These are phyloP conservation scores for Bullera alba DNA, from an alignment of 768 basidiomycete species.

Conservation along the genomic window DNA sequence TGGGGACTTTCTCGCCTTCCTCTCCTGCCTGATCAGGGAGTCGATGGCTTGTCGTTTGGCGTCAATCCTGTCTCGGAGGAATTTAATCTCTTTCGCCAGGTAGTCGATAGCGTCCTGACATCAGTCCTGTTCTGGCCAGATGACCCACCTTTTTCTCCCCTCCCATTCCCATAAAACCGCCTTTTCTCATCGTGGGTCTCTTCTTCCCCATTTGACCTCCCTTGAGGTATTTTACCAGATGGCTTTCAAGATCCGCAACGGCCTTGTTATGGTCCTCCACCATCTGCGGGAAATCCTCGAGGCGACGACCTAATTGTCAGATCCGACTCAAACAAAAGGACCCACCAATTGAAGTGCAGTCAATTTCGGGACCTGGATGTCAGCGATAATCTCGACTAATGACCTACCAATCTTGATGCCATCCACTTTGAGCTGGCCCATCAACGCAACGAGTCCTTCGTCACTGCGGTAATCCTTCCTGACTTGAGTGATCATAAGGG, in stretches of 20 bases:
- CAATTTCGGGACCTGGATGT: slow-evolving; percentile 40
- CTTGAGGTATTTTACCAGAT: slow-evolving; percentile 84
- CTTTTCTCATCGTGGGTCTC: slow-evolving; percentile 71
- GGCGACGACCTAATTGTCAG: slow-evolving; percentile 59
- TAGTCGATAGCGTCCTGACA: slow-evolving; percentile 78
- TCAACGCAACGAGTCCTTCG: slow-evolving; percentile 59
- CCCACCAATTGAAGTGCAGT: slow-evolving; percentile 42
- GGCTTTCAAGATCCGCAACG: slow-evolving; percentile 84
- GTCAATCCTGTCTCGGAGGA: slow-evolving; percentile 54
- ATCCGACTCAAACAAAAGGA: neutral
- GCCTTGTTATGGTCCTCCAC: slow-evolving; percentile 79
- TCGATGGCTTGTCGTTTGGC: slow-evolving; percentile 49
- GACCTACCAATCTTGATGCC: slow-evolving; percentile 44
- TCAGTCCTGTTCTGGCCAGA: neutral
- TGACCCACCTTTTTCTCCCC: slow-evolving; percentile 57
- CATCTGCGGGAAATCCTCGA: slow-evolving; percentile 80
- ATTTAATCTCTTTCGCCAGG: slow-evolving; percentile 53
- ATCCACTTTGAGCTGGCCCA: slow-evolving; percentile 46
- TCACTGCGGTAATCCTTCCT: slow-evolving; percentile 76
- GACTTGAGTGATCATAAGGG: slow-evolving; percentile 66
- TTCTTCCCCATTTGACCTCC: slow-evolving; percentile 69
- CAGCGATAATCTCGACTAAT: neutral
- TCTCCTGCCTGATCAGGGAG: slow-evolving; percentile 47
- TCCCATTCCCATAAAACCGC: slow-evolving; percentile 73
- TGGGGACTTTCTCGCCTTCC: slow-evolving; percentile 55